Base-by-base conservation (phyloP, 1,139 yeast genomes). In the Saccharomycopsis hybrid region DNA sequence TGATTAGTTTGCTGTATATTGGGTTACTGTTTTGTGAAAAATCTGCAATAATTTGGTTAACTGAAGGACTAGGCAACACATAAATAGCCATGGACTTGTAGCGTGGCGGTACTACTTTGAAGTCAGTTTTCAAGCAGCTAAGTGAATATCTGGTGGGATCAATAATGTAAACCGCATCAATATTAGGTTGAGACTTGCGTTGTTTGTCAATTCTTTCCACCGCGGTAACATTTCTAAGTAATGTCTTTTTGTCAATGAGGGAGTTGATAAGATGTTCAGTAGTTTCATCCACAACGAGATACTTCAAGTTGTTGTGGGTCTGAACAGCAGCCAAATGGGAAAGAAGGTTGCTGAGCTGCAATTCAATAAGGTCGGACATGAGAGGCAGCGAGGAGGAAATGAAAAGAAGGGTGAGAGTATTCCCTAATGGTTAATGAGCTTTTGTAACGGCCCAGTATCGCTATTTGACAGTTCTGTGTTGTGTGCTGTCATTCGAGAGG, bases 41-140 rank as follows among this genome's bases (percentile, higher is more conserved):
- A 62, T 49, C 36, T 8, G 28, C 27, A 9, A 49, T 51, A 9
- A 43, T 48, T 11, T 42, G 30, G 2, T 64, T 60, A 4, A 58
- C 56, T 9, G 67, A 65, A 35, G 74, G 59, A 1, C 81, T 82
- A 0, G 85, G 82, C 2, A 80, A 62, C 57, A 80, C 75, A 56
- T 79, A 73, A 13, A 80, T 65, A 61, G 39, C 39, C 1, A 82
- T 80, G 35, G 71, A 73, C 31, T 73, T 73, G 61, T 82, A 83
- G 46, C 85, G 69, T 13, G 73, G 66, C 0, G 85, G 83, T 5
- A 65, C 60, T 24, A 70, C 67, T 1, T 74, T 65, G 57, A 75
- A 82, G 60, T 84, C 90, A 0, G 82, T 74, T 42, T 74, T 63
- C 29, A 84, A 65, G 61, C 89, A 82, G 51, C 77, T 78, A 46